A percentile compares a stretch with the other conserved stretches of the same genome.
These are phyloP conservation scores for Rhodotorula sp. DNA, from an alignment of 1,284 basidiomycete genomes.

Conservation along the genomic window DNA sequence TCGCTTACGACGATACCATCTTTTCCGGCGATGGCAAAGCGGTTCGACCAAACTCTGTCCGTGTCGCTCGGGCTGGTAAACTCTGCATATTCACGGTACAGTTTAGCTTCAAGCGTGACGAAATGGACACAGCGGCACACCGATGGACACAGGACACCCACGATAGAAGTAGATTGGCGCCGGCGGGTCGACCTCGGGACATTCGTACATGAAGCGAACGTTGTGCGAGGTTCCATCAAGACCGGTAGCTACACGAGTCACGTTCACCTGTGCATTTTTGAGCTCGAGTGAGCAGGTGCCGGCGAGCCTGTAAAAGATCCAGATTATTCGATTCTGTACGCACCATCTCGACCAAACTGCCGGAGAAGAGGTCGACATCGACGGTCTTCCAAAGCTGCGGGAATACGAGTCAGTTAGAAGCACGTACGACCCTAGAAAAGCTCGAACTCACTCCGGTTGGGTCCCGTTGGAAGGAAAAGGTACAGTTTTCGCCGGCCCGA, in stretches of 20 bases:
- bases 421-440: no score
- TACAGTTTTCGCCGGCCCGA: conserved; percentile 59
- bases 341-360: conserved; percentile 67
- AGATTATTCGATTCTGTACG: background rate
- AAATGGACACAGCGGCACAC: no score
- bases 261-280: background rate
- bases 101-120: background rate
- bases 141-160: conserved; percentile 55
- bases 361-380: conserved; percentile 69
- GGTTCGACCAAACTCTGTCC: conserved; percentile 68
- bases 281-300: no score
- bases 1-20: conserved; percentile 54
- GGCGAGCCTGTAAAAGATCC: no score
- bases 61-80: conserved; percentile 26
- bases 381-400: conserved; percentile 19
- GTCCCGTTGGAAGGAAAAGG: conserved; percentile 60
- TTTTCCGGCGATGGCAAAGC: conserved; percentile 69
- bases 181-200: conserved; percentile 70
- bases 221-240: conserved; percentile 59
- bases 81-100: background rate
- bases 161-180: conserved; percentile 75
- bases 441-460: conserved; percentile 49
- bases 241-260: conserved; percentile 19
- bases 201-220: conserved; percentile 61
- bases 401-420: background rate